phyloP scores from a whole-genome alignment of 2,329 filamentous ascomycete genomes.

The Xylariaceae sp. region DNA sequence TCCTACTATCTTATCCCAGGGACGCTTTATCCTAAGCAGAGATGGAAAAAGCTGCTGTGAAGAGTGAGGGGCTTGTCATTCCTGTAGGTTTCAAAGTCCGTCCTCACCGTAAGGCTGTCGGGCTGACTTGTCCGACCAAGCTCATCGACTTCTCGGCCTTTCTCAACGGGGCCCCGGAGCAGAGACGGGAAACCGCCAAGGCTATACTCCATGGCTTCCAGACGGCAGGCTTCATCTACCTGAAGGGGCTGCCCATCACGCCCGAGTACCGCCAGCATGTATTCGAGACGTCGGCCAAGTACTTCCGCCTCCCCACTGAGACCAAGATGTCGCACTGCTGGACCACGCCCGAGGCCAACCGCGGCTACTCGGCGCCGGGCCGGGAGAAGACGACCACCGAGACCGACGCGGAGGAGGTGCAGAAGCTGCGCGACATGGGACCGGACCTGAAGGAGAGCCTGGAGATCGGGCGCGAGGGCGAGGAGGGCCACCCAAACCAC shows the following conservation, averaged over 20 bases:
- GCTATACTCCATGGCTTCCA: conserved; percentile 76
- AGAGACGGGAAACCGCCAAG: conserved; percentile 58
- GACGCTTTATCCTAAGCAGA: too few relatives aligned
- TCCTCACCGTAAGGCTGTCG: background rate
- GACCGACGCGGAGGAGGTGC: conserved; percentile 47
- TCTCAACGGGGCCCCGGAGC: conserved; percentile 50
- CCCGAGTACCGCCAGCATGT: conserved; percentile 49
- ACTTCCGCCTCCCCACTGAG: conserved; percentile 57
- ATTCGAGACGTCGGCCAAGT: conserved; percentile 61
- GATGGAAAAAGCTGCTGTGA: conserved; percentile 38
- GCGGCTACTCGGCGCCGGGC: conserved; percentile 63
- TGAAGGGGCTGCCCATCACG: conserved; percentile 69
- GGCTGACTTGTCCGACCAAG: conserved; percentile 31
- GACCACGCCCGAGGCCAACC: conserved; percentile 65
- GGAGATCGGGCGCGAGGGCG: conserved; percentile 56
- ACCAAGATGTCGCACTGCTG: conserved; percentile 62
- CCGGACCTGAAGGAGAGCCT: conserved; percentile 61
- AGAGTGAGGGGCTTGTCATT: conserved; percentile 46
- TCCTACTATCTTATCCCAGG: too few relatives aligned
- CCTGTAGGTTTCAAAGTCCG: conserved; percentile 32
- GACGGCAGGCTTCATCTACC: conserved; percentile 81
- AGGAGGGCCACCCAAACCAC: conserved; percentile 59
- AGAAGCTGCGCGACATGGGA: conserved; percentile 45
- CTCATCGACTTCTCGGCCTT: conserved; percentile 74
- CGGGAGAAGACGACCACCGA: conserved; percentile 63